Base-by-base conservation (phyloP, 345 rosid species). In the Gossypium sturtianum region DNA sequence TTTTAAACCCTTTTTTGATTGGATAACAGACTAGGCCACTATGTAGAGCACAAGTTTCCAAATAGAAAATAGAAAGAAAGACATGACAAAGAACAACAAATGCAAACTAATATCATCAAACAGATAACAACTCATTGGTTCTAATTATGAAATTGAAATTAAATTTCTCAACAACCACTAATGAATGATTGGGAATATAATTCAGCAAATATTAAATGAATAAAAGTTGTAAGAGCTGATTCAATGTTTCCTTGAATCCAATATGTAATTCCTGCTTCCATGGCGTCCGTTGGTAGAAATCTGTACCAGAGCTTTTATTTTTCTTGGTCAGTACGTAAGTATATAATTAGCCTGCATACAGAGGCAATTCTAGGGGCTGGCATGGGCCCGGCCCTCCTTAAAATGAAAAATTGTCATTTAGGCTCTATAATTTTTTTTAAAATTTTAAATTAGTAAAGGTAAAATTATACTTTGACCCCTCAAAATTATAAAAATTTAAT, bases 111-210 rank as follows among this genome's bases (percentile, higher is more conserved):
- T 4, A 25, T 78, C 64, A 54, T 65, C 58, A 34, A 75, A 68
- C 79, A 67, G 56, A 51, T 62, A 74, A 54, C 4, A 34, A 4
- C 69, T 54, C 57, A 60, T 77, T 74, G 62, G 52, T 12, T 47
- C 76, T 70, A 13, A 41, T 17, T 5, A 54, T 64, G 63, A 54
- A 48, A 47, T 60, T 34, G 23, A 27, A 75, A 20, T 17, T 7
- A 54, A 69, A 16, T 72, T 67, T 78, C 17, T 66, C 79, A 75
- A n/a, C 73, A 61, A 62, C 77, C 66, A 60, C 71, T 61, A 69
- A 43, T 65, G 54, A 38, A 43, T 65, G 54, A 25, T 13, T 52
- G 66, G 59, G 63, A n/a, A 47, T 44, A 25, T 65, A 38, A 45
- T 45, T 52, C 70, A 29, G 48, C 43, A 61, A 51, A 51, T 51